These are phyloP conservation scores for Erysimum pusillum DNA, from an alignment of 441 rosid genomes.

Conservation along the genomic window DNA sequence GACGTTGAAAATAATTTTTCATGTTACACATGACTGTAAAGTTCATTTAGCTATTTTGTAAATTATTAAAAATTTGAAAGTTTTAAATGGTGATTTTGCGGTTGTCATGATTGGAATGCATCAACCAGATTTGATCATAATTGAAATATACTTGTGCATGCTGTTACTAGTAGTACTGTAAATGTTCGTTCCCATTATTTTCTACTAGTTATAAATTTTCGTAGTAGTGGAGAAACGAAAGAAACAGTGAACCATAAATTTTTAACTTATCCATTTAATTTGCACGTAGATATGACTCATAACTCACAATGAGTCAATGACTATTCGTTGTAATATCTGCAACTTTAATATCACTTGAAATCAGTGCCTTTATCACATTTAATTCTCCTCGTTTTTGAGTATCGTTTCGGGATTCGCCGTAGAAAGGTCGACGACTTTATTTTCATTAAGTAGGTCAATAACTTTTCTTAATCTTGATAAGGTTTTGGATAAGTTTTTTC, in stretches of 20 bases:
- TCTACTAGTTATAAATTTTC: neutral
- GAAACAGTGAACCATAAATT: slow-evolving; percentile 14
- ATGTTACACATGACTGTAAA: neutral
- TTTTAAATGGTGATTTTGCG: too few species aligned
- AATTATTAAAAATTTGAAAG: too few species aligned
- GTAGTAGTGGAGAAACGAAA: neutral
- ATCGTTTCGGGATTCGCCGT: slow-evolving; percentile 24
- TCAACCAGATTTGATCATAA: too few species aligned
- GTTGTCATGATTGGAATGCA: too few species aligned
- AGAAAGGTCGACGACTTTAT: slow-evolving; percentile 28
- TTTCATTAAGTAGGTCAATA: slow-evolving; percentile 28
- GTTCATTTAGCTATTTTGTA: neutral
- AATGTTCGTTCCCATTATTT: neutral
- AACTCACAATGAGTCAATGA: neutral
- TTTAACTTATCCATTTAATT: slow-evolving; percentile 25
- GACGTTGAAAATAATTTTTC: neutral
- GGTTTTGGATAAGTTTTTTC: slow-evolving; percentile 41
- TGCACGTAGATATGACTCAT: slow-evolving; percentile 38
- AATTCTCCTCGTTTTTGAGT: slow-evolving; percentile 31
- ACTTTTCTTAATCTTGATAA: slow-evolving; percentile 35
- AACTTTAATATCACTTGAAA: slow-evolving; percentile 35
- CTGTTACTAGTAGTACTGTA: too few species aligned
- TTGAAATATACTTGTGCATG: too few species aligned
- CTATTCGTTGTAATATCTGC: slow-evolving; percentile 28
- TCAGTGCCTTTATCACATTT: slow-evolving; percentile 36